Conservation (phyloP, 306 rosid species). For the Vigna nakashimae region DNA sequence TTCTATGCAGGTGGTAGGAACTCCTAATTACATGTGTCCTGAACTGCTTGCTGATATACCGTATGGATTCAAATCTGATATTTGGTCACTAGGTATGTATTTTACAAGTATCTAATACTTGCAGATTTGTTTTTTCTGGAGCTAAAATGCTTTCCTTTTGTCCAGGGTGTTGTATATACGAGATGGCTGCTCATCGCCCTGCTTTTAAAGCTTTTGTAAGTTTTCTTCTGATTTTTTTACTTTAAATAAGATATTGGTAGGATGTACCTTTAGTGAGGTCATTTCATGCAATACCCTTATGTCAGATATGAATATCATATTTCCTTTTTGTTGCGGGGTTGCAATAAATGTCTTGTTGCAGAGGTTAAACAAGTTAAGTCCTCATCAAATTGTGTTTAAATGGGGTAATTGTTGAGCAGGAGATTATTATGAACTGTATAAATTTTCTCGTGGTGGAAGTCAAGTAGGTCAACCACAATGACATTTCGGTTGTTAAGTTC, state of each 20-base stretch:
- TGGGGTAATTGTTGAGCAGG: too few relatives aligned
- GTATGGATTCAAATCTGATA: slow-evolving; percentile 98
- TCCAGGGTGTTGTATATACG: slow-evolving; percentile 96
- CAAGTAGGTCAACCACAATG: too few relatives aligned
- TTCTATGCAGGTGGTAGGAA: slow-evolving; percentile 87
- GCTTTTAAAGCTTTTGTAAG: slow-evolving; percentile 99
- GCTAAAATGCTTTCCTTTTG: slow-evolving; percentile 49
- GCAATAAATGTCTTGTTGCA: too few relatives aligned
- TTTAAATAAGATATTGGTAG: slow-evolving; percentile 12
- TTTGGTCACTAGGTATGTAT: slow-evolving; percentile 94
- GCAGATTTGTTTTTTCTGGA: slow-evolving; percentile 26
- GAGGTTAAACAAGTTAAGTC: too few relatives aligned
- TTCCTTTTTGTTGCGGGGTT: background rate
- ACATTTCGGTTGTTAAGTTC: too few relatives aligned
- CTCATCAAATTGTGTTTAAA: too few relatives aligned
- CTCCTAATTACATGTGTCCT: slow-evolving; percentile 99
- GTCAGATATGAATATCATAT: slow-evolving; percentile 22
- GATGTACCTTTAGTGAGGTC: slow-evolving; percentile 3
- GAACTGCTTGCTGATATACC: slow-evolving; percentile 99
- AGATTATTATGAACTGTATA: too few relatives aligned
- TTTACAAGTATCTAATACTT: slow-evolving; percentile 25
- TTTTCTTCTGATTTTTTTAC: slow-evolving; percentile 40
- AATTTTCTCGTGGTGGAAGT: too few relatives aligned
- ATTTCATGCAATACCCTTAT: slow-evolving; percentile 5
- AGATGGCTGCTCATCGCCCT: slow-evolving; percentile 99